These are phyloP conservation scores for Erucastrum elatum DNA, from an alignment of 345 rosid genomes.

Conservation along the genomic window DNA sequence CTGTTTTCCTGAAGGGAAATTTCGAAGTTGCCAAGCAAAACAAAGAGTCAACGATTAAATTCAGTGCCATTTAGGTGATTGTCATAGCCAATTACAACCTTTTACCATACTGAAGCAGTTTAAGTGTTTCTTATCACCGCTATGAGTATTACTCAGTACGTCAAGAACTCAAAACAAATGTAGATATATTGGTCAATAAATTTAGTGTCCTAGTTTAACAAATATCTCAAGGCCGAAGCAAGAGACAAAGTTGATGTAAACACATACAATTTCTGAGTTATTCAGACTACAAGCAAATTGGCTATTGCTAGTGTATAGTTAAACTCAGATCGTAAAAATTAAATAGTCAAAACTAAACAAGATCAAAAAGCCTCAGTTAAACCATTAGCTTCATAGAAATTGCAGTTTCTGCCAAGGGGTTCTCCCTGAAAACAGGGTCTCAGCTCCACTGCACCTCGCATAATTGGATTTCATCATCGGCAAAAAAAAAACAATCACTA, in stretches of 20 bases:
- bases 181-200: neutral
- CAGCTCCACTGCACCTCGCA: conserved; percentile 59
- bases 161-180: too few species aligned
- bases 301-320: neutral
- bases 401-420: conserved; percentile 58
- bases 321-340: conserved; percentile 1
- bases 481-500: neutral
- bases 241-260: conserved; percentile 1
- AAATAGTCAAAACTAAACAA: too few species aligned
- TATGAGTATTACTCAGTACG: too few species aligned
- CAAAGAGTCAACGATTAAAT: too few species aligned
- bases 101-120: too few species aligned
- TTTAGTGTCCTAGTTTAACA: conserved; percentile 4
- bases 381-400: conserved; percentile 42
- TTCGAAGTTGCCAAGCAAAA: too few species aligned
- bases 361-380: conserved; percentile 46
- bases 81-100: too few species aligned
- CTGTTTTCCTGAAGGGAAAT: too few species aligned
- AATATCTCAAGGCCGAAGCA: neutral
- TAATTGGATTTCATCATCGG: conserved; percentile 50
- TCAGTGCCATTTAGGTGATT: too few species aligned
- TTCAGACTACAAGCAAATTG: neutral
- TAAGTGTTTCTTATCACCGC: too few species aligned
- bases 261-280: neutral
- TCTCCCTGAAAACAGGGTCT: conserved; percentile 60